phyloP scores from a whole-genome alignment of 805 yeast genomes.

The Starmerella asiatica region DNA sequence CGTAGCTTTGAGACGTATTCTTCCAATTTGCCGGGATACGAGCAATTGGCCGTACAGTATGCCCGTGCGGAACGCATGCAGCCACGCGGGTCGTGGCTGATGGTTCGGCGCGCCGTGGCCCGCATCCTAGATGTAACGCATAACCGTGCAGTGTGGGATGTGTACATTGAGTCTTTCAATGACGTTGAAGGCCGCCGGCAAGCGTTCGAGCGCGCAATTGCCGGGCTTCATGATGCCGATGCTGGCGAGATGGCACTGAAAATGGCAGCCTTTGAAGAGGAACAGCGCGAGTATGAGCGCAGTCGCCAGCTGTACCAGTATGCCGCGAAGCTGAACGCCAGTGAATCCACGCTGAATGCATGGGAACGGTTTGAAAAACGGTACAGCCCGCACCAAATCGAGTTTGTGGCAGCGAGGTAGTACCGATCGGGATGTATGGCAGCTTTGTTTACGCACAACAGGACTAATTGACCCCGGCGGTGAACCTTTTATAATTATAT shows the following conservation, averaged over 20 bases:
- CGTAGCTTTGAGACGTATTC: conserved; percentile 1
- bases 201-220: conserved; percentile 41
- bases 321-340: conserved; percentile 23
- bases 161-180: conserved; percentile 4
- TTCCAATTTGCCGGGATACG: conserved; percentile 1
- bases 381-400: not conserved
- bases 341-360: not conserved
- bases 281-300: conserved; percentile 40
- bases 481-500: no score
- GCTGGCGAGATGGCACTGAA: conserved; percentile 35
- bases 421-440: no score
- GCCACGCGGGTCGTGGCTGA: conserved; percentile 5
- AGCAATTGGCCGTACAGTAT: conserved; percentile 10
- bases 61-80: conserved; percentile 4
- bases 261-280: conserved; percentile 43
- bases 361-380: conserved; percentile 1
- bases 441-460: no score
- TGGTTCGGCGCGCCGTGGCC: conserved; percentile 5
- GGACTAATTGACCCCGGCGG: no score
- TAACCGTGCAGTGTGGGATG: conserved; percentile 3
- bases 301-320: conserved; percentile 51
- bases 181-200: conserved; percentile 30
- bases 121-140: conserved; percentile 1
- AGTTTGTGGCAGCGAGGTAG: no score
- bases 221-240: conserved; percentile 32